Evolutionary conservation across 495 filamentous ascomycete species (phyloP).

Genomic region (Glarea lozoyensis): DNA sequence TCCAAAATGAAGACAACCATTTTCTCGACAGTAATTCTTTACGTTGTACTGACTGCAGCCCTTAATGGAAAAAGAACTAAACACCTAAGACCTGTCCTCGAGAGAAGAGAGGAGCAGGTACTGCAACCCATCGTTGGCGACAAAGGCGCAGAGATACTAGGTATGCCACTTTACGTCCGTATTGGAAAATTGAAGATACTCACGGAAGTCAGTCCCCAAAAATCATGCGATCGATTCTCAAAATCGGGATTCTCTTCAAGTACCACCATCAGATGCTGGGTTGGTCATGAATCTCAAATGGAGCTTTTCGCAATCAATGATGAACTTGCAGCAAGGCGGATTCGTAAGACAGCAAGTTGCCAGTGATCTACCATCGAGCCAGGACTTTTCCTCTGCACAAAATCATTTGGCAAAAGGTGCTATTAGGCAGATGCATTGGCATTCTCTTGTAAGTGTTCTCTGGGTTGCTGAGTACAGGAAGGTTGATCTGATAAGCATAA

Average conservation of each 20-base stretch:
- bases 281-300: constrained; percentile 54
- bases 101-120: background rate
- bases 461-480: background rate
- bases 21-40: too few relatives aligned
- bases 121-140: background rate
- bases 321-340: constrained; percentile 47
- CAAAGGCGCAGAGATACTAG: background rate
- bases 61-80: too few relatives aligned
- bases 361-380: constrained; percentile 46
- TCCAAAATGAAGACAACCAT: too few relatives aligned
- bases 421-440: constrained; percentile 58
- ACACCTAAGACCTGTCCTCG: background rate
- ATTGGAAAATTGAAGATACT: too few relatives aligned
- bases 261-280: constrained; percentile 48
- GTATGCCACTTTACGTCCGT: too few relatives aligned
- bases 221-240: constrained; percentile 43
- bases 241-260: constrained; percentile 52
- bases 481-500: constrained; percentile 16
- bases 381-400: constrained; percentile 54
- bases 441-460: constrained; percentile 41
- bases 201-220: too few relatives aligned
- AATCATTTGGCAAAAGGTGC: constrained; percentile 56
- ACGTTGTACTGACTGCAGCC: too few relatives aligned
- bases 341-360: constrained; percentile 60
- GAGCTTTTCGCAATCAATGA: constrained; percentile 57